phyloP scores from a whole-genome alignment of 768 basidiomycete species.

The Lentinula detonsa region DNA sequence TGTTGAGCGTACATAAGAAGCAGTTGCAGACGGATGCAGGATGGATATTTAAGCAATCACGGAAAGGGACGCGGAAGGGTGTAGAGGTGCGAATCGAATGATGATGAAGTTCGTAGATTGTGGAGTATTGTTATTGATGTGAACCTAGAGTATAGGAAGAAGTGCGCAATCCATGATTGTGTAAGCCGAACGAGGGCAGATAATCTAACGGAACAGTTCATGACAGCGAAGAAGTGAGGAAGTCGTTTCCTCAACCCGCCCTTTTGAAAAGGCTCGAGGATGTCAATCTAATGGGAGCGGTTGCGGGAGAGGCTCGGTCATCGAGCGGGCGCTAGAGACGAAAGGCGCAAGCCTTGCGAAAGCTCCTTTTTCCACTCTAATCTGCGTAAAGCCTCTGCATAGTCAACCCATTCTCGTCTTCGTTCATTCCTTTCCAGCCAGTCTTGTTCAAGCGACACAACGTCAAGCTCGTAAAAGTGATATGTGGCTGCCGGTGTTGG shows the following conservation, averaged over 20 bases:
- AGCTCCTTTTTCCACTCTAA: slow-evolving; percentile 85
- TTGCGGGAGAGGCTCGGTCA: slow-evolving; percentile 14
- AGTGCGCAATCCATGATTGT: background rate
- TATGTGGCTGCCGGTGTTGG: slow-evolving; percentile 74
- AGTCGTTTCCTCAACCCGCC: too few species aligned
- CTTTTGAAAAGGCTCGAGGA: too few species aligned
- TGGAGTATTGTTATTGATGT: slow-evolving; percentile 1
- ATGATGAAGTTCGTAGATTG: background rate
- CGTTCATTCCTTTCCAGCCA: slow-evolving; percentile 83
- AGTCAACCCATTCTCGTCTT: slow-evolving; percentile 84
- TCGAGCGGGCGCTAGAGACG: slow-evolving; percentile 59
- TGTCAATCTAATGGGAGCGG: background rate
- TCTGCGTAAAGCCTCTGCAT: slow-evolving; percentile 68
- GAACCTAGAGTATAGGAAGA: background rate
- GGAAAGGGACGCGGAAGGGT: background rate
- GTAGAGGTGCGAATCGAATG: too few species aligned
- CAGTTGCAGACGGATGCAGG: background rate
- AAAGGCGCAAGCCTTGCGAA: slow-evolving; percentile 66
- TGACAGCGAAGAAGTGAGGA: background rate
- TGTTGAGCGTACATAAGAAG: background rate
- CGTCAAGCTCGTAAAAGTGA: slow-evolving; percentile 89
- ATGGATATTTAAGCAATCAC: background rate
- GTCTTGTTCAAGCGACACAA: slow-evolving; percentile 64
- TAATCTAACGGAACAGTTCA: background rate
- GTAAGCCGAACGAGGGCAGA: background rate